Evolutionary conservation across 805 yeast species (phyloP).

Genomic region (Jamesozyma jinghongensis): DNA sequence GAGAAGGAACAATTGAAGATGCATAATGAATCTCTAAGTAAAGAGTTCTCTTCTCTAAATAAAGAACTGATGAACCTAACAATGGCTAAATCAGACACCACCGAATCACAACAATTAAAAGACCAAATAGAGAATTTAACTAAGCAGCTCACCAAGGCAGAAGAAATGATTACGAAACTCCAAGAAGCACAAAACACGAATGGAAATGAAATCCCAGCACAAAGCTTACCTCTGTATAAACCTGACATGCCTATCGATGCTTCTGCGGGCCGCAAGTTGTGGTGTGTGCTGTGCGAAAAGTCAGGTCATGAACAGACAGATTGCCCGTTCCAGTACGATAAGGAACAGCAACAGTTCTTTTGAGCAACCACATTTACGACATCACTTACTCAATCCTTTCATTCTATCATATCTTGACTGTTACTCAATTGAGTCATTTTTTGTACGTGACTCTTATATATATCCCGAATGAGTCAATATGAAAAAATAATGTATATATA

Average conservation of each 20-base stretch:
- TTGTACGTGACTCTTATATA: no score
- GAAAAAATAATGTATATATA: no score
- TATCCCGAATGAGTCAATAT: no score
- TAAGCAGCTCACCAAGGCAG: constrained; percentile 26
- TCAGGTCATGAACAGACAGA: constrained; percentile 81
- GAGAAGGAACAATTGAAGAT: constrained; percentile 23
- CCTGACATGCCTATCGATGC: constrained; percentile 36
- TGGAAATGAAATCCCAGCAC: constrained; percentile 2
- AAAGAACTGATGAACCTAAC: constrained; percentile 16
- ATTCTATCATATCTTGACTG: no score
- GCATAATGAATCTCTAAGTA: constrained; percentile 22
- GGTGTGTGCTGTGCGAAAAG: constrained; percentile 93
- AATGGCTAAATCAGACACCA: neutral
- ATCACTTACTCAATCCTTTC: no score
- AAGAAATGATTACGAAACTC: constrained; percentile 3
- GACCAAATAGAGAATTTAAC: constrained; percentile 21
- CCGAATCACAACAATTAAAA: neutral
- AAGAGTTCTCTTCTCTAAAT: constrained; percentile 20
- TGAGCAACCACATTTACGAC: no score
- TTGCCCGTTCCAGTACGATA: constrained; percentile 47
- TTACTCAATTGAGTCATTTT: no score
- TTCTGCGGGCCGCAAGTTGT: constrained; percentile 60
- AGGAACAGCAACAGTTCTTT: no score
- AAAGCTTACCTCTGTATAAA: constrained; percentile 26
- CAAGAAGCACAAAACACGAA: no score